Percentiles rank a stretch among this genome's conserved stretches.
These are phyloP conservation scores for Ilex asprella DNA, from an alignment of 257 asterid species.

Conservation along the genomic window DNA sequence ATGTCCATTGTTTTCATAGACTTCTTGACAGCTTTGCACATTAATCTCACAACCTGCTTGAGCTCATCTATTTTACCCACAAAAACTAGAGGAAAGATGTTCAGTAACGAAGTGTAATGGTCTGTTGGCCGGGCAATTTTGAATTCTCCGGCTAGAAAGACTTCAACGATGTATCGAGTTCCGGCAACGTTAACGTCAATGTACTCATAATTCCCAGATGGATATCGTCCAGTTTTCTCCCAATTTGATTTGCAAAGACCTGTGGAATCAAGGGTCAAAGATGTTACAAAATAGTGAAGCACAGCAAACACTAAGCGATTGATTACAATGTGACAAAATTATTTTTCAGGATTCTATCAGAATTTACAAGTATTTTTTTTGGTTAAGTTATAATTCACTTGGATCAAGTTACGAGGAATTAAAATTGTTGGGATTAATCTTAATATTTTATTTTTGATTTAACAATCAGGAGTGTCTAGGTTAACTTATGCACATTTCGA, in stretches of 20 bases:
- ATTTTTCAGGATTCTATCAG: no score
- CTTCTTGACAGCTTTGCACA: constrained; percentile 52
- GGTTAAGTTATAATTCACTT: no score
- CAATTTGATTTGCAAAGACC: constrained; percentile 87
- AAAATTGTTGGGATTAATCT: no score
- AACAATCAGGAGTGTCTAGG: no score
- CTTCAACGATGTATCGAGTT: constrained; percentile 51
- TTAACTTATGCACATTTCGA: no score
- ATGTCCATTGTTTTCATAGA: constrained; percentile 50
- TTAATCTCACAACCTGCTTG: constrained; percentile 42
- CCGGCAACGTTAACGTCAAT: constrained; percentile 39
- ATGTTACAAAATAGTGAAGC: no score
- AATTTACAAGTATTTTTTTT: no score
- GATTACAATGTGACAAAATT: no score
- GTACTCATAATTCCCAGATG: constrained; percentile 60
- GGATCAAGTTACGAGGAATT: no score
- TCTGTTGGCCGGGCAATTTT: constrained; percentile 57
- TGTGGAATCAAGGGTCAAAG: constrained; percentile 3
- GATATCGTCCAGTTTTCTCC: constrained; percentile 46
- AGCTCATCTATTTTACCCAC: constrained; percentile 45
- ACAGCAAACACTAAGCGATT: no score
- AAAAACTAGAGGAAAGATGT: constrained; percentile 32
- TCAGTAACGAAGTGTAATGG: constrained; percentile 35
- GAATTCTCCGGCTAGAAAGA: constrained; percentile 47
- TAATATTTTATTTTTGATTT: no score